These are phyloP conservation scores for Artomyces pyxidatus DNA, from an alignment of 768 basidiomycete genomes.

Conservation along the genomic window DNA sequence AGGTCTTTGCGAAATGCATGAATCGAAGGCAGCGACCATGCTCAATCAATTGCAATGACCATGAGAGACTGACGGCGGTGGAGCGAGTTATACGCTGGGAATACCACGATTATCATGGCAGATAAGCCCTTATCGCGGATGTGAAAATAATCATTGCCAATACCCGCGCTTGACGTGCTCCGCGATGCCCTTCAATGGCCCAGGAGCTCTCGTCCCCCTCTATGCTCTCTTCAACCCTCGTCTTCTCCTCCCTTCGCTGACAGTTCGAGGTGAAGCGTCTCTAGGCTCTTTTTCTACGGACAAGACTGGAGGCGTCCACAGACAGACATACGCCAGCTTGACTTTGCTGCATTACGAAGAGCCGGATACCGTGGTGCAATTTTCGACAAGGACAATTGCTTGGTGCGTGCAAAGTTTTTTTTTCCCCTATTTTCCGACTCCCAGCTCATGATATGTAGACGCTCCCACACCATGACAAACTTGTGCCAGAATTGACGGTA, in stretches of 20 bases:
- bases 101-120: too few species aligned
- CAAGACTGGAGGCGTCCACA: slow-evolving; percentile 22
- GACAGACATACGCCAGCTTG: slow-evolving; percentile 80
- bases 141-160: too few species aligned
- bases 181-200: slow-evolving; percentile 77
- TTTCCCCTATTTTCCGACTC: too few species aligned
- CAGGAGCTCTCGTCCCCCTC: slow-evolving; percentile 61
- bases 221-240: slow-evolving; percentile 65
- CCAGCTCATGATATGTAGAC: slow-evolving; percentile 50
- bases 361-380: slow-evolving; percentile 86
- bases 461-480: slow-evolving; percentile 61
- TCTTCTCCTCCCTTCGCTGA: slow-evolving; percentile 55
- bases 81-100: too few species aligned
- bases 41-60: too few species aligned
- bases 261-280: slow-evolving; percentile 52
- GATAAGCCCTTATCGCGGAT: too few species aligned
- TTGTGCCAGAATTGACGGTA: slow-evolving; percentile 73
- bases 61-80: too few species aligned
- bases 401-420: too few species aligned
- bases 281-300: background rate
- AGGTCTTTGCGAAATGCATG: slow-evolving; percentile 76
- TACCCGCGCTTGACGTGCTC: too few species aligned
- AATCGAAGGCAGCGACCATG: too few species aligned
- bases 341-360: slow-evolving; percentile 62
- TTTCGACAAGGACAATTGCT: slow-evolving; percentile 96